Base-by-base conservation (phyloP, 352 stramenopile species). In the Phytopythium sindhum region DNA sequence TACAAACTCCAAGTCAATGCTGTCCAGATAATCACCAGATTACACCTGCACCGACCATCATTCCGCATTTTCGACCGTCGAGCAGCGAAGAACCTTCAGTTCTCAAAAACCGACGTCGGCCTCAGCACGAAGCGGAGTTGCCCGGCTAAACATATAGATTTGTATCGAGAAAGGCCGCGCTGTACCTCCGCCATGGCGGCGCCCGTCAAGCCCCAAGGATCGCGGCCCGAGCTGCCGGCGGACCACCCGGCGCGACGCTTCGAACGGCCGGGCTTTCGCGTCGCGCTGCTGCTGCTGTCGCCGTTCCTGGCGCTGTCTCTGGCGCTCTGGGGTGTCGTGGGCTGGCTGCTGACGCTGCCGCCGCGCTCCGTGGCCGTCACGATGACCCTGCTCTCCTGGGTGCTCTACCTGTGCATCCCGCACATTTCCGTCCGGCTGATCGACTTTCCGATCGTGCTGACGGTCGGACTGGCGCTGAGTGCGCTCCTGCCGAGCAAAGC, bases 381-480 rank as follows among this genome's bases (percentile, higher is more conserved):
- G 24, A 57, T 72, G 2, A 42, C 79, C 21, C 47, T 63, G 28
- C 17, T 74, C 15, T 69, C 74, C 33, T 83, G 80, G 75, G 61
- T 70, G n/a, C 54, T 92, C 26, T 90, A 81, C 57, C 65, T 89
- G 26, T 77, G 60, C 28, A 73, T 88, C 39, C 80, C 77, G n/a
- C 64, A 74, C 57, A 80, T 83, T 15, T 73, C 78, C 29, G 53
- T 74, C 39, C 44, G 42, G 10, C 72, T 88, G 26, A 51, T 91
- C 11, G 82, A 91, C 75, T 86, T 69, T 66, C 82, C 82, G 21
- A 61, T 89, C 11, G 82, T 89, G 54, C 69, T 88, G 50, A 80
- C 80, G 0, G 35, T 76, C 42, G 75, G 67, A 0, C 68, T 79
- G 19, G 63, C 39, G 1, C 45, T 72, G 24, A 65, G 77, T 54